Evolutionary conservation across 2,329 filamentous ascomycete genomes (phyloP), one percentile per base, ranked within the genome.

Genomic region (Ascosphaera pollenicola): DNA sequence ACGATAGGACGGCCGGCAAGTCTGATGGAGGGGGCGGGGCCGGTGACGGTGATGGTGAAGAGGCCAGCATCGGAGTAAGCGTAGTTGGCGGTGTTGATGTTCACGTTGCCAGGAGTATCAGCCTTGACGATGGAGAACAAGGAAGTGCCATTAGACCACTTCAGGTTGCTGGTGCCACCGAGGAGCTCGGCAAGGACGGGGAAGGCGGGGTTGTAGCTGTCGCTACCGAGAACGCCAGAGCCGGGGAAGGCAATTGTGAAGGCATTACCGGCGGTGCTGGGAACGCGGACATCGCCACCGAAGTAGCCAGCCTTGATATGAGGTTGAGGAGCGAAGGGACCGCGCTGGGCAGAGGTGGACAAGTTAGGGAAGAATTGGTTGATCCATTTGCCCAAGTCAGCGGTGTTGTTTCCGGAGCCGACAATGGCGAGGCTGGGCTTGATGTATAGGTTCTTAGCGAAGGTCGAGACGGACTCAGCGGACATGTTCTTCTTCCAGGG

Each of bases 11-110:
- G 68, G 41, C 83, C 78, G 42, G 76, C 80, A 53, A 72, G 69
- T 47, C 74, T 71, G 47, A 98, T 74, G 46, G 78, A 74, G 39
- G 66, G 55, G 36, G 83, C 80, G 17, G 36, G 15, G 42, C 89
- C 91, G 41, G 68, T 73, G 49, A 98, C 69, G 55, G 82, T 75
- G 50, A 94, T 73, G 52, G 80, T 73, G 48, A 98, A 66, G 37
- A 98, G 78, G 52, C 89, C 87, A 47, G 89, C 82, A 54, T 98
- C 89, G 13, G 87, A 93, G 73, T 94, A 98, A 47, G 77, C 70
- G 48, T 75, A 65, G 63, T 89, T 87, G 52, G 75, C 70, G 46
- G 87, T 82, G 30, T 71, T 68, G 51, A 83, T 71, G 39, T 66
- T 69, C 46, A 79, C 72, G 47, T 74, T 73, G 17, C 32, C 32